phyloP scores from a whole-genome alignment of 1,139 yeast genomes.

The Suhomyces kunorum region DNA sequence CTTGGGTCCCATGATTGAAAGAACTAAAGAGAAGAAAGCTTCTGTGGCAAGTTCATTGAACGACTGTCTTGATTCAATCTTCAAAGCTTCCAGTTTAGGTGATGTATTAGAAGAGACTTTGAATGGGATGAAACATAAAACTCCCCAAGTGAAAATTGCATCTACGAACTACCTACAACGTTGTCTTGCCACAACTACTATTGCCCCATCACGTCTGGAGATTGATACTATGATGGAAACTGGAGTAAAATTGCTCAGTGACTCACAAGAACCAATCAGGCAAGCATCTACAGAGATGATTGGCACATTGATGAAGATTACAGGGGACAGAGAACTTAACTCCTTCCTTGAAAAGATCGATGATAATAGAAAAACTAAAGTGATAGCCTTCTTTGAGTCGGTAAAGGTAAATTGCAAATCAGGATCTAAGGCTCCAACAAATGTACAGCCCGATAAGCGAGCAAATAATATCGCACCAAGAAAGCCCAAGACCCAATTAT shows the following conservation, averaged over 20 bases:
- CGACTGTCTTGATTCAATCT: slow-evolving; percentile 66
- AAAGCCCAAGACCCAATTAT: slow-evolving; percentile 10
- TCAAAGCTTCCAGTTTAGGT: slow-evolving; percentile 48
- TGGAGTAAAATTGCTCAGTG: slow-evolving; percentile 65
- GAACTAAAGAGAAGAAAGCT: slow-evolving; percentile 86
- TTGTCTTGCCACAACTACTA: slow-evolving; percentile 55
- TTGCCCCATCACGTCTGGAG: slow-evolving; percentile 54
- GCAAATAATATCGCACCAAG: slow-evolving; percentile 11
- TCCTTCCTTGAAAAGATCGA: slow-evolving; percentile 68
- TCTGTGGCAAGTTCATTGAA: slow-evolving; percentile 71
- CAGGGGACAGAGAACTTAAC: slow-evolving; percentile 70
- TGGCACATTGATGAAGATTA: slow-evolving; percentile 80
- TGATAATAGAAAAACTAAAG: slow-evolving; percentile 68
- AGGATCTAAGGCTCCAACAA: slow-evolving; percentile 12
- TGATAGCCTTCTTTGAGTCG: slow-evolving; percentile 56
- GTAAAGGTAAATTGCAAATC: slow-evolving; percentile 54
- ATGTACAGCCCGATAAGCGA: slow-evolving; percentile 16
- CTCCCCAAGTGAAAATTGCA: slow-evolving; percentile 81
- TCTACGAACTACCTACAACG: slow-evolving; percentile 64
- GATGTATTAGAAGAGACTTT: slow-evolving; percentile 66
- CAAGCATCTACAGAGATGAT: slow-evolving; percentile 75
- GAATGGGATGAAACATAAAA: slow-evolving; percentile 66
- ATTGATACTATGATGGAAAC: slow-evolving; percentile 56
- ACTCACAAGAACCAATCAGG: slow-evolving; percentile 85
- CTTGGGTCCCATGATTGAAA: slow-evolving; percentile 67